Evolutionary conservation across 2,329 filamentous ascomycete genomes (phyloP), one percentile per base, ranked within the genome.

Genomic region (Alternaria gansuensis): DNA sequence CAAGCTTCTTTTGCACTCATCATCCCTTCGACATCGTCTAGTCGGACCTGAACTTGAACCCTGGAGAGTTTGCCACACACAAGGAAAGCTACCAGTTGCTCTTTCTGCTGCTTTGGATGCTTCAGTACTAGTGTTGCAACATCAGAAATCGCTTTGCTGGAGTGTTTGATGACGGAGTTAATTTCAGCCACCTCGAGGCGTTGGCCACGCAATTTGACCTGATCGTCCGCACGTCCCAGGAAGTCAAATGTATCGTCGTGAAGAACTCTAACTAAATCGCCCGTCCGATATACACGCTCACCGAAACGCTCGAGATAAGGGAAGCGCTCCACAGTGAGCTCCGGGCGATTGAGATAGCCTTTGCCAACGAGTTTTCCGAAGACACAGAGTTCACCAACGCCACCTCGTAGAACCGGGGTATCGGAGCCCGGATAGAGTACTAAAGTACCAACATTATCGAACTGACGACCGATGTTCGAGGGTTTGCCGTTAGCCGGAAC

Each of bases 111-210:
- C 5, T 84, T 86, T 0, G 81, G 82, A 68, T 92, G 89, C 57
- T 89, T 90, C 3, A 90, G 78, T 1, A 97, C 91, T 13, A 96
- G 79, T 0, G 93, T 96, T 3, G 88, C 87, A 0, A 91, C 88
- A 66, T 96, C 91, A 13, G 84, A 81, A 8, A 95, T 78, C 0
- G 79, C 79, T 0, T 75, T 62, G 0, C 86, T 82, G 0, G 85
- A 85, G 21, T 84, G 81, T 45, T 87, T 88, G 67, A 97, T 92
- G 8, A 90, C 86, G 48, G 93, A 88, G 67, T 96, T 95, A 75
- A 97, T 96, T 79, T 98, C 93, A 1, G 90, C 91, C 60, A 96
- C 90, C 71, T 98, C 94, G 0, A 98, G 83, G 13, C 93, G 84
- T 74, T 97, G 93, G 0, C 93, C 93, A 10, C 94, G 87, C 3